A percentile compares a stretch with the other conserved stretches of the same genome.
Conservation (phyloP, 306 rosid genomes). For the Parietaria judaica region DNA sequence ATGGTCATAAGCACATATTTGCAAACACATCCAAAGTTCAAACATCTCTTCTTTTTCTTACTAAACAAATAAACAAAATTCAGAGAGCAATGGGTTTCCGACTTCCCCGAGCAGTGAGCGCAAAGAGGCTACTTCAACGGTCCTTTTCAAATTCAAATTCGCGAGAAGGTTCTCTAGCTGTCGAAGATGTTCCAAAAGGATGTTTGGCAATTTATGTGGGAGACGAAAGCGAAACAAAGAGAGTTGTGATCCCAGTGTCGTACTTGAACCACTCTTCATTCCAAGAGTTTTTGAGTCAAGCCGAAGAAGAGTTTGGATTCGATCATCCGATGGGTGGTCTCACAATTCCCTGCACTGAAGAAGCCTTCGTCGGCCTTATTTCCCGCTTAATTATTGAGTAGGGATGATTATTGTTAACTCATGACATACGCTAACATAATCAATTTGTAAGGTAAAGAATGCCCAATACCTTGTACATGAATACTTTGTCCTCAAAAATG, state of each 20-base stretch:
- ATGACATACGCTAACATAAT: background rate
- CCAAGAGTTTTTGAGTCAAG: constrained; percentile 16
- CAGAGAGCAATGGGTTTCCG: constrained; percentile 16
- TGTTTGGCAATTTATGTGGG: constrained; percentile 34
- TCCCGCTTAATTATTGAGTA: constrained; percentile 5
- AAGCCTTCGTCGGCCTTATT: constrained; percentile 8
- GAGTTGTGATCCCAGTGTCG: constrained; percentile 25
- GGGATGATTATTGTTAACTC: background rate
- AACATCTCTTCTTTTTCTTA: background rate
- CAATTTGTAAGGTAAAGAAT: background rate
- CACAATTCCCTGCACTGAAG: constrained; percentile 23
- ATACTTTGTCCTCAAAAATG: background rate
- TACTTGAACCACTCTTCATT: constrained; percentile 26
- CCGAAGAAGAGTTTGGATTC: constrained; percentile 23
- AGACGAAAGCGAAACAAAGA: constrained; percentile 17
- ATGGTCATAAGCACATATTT: background rate
- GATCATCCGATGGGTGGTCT: constrained; percentile 25
- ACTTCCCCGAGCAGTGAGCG: constrained; percentile 7
- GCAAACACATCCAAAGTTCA: background rate
- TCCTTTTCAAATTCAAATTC: constrained; percentile 9
- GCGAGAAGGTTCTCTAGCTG: constrained; percentile 1
- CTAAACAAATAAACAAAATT: background rate
- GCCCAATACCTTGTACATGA: constrained; percentile 6
- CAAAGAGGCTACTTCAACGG: constrained; percentile 19
- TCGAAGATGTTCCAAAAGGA: constrained; percentile 28